Base-by-base conservation (phyloP, 306 rosid genomes). In the Purshia tridentata region DNA sequence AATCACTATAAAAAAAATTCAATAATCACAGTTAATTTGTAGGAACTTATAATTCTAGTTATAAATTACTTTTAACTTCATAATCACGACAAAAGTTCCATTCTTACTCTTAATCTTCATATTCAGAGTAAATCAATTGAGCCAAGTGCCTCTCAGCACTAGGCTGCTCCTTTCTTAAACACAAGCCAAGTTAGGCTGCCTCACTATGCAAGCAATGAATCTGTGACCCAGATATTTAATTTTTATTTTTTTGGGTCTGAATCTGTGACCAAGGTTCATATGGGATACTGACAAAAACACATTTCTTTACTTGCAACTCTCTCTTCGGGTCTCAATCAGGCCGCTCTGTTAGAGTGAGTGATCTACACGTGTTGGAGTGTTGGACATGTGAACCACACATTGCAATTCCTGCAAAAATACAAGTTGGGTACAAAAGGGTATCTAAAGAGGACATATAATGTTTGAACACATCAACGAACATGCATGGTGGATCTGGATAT, bases 401-500 rank as follows among this genome's bases (percentile, higher is more conserved):
- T 13, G 6, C 13, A 14, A 12, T 37, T 4, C 69, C 62, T 11
- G 40, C 54, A 57, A 75, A 12, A 10, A 7, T 8, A 29, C 66
- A 51, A 73, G 69, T 4, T 40, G 63, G 80, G 45, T 41, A 72
- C 52, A 15, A 8, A 64, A 78, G 72, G 73, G 73, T 72, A 81
- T 76, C 87, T 39, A 72, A 20, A 46, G 37, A 20, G 52, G 75
- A 72, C 88, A 75, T 85, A 84, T 82, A 67, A 41, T 55, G 3
- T 22, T 47, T 70, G 62, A 78, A 81, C 90, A 84, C 88, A 79
- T 62, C 64, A 8, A 48, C 4, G 22, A 55, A 20, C 53, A 23
- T 9, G 15, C 13, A 9, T 2, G 9, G 39, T 63, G 67, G 48
- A n/a, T 63, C 50, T 53, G 5, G 50, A 52, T 52, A 18, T 55